These are phyloP conservation scores for Phaeotremella skinneri DNA, from an alignment of 768 basidiomycete genomes.

Conservation along the genomic window DNA sequence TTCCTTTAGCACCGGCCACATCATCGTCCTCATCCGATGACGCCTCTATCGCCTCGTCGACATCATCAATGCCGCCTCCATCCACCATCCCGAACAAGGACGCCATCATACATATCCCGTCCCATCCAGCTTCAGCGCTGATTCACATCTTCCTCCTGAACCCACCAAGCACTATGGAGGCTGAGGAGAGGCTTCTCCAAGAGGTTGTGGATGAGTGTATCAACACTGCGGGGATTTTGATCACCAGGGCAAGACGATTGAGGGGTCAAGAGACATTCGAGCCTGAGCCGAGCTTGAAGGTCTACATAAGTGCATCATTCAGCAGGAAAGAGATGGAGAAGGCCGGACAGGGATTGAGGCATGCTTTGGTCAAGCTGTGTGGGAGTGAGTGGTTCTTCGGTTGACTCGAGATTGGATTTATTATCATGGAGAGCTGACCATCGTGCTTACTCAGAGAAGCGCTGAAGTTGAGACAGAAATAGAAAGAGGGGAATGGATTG, in stretches of 20 bases:
- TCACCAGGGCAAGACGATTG: constrained; percentile 79
- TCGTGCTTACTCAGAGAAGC: constrained; percentile 5
- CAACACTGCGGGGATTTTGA: constrained; percentile 69
- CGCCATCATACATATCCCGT: constrained; percentile 73
- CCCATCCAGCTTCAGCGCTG: constrained; percentile 79
- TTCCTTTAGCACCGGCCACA: constrained; percentile 9
- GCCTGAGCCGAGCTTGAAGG: constrained; percentile 74
- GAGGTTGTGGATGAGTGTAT: constrained; percentile 87
- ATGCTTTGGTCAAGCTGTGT: constrained; percentile 70
- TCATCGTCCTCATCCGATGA: background rate
- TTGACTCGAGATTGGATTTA: too few species aligned
- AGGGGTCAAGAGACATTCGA: constrained; percentile 80
- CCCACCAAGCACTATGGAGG: constrained; percentile 48
- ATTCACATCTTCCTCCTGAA: constrained; percentile 71
- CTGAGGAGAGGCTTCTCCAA: constrained; percentile 78
- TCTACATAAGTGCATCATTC: constrained; percentile 75
- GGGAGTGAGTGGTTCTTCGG: constrained; percentile 54
- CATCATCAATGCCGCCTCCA: constrained; percentile 7
- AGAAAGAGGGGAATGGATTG: too few species aligned
- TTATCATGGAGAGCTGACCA: background rate
- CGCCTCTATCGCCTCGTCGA: background rate
- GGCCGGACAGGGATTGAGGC: constrained; percentile 70
- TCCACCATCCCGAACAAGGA: constrained; percentile 28
- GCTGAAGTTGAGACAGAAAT: constrained; percentile 2
- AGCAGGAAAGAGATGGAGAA: constrained; percentile 90